Base-by-base conservation (phyloP, 1,284 basidiomycete genomes). In the Apiotrichum akiyoshidainum region DNA sequence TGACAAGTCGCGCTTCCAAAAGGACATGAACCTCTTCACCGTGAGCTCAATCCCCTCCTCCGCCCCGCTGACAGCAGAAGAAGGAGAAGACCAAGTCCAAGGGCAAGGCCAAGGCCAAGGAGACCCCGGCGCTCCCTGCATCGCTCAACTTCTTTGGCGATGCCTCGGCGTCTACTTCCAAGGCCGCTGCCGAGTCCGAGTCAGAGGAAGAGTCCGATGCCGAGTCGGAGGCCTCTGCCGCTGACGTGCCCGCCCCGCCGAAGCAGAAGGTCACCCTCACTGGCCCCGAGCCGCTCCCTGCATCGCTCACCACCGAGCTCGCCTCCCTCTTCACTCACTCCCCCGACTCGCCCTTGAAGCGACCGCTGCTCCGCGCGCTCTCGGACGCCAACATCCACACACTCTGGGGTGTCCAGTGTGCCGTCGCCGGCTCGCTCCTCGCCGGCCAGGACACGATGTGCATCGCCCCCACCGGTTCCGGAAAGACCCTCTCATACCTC, bases 401-500 rank as follows among this genome's bases (percentile, higher is more conserved):
- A 42, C 54, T 76, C 12, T 76, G 71, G 72, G 71, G 71, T 22
- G 74, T 75, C 9, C 74, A 73, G 61, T 74, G 73, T 34, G 69
- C 72, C 8, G 70, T 75, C 9, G 61, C 58, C 14, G 74, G 76
- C 7, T 65, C 65, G 39, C 42, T 75, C 21, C 54, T 76, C 54
- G 64, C 88, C 84, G 82, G 79, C 58, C 85, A 89, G 57, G 91
- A 97, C 76, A 82, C 95, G 21, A 86, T 90, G 63, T 93, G 91
- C 26, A 88, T 96, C 33, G 94, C 94, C 1, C 93, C 93, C 0
- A 97, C 93, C 0, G 93, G 93, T 55, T 93, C 90, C 6, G 93
- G 93, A 58, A 97, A 97, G 80, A 97, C 93, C 0, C 80, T 96
- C 6, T 85, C 91, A 1, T 97, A 95, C 76, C 82, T 94, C 22